These are phyloP conservation scores for Yamadazyma sp. DNA, from an alignment of 805 yeast genomes.

Conservation along the genomic window DNA sequence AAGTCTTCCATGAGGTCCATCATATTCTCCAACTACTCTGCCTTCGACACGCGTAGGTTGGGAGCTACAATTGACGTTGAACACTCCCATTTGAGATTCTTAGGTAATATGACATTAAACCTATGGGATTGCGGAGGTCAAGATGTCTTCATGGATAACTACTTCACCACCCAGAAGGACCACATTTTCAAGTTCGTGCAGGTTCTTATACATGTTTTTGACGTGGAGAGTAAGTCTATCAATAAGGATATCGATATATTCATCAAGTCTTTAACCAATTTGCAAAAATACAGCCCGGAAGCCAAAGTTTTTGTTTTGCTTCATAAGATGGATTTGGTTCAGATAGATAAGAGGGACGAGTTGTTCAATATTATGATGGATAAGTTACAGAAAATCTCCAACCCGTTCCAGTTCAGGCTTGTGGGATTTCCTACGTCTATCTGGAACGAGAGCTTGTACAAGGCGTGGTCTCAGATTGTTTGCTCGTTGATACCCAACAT, in stretches of 20 bases:
- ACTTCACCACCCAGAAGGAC: conserved; percentile 82
- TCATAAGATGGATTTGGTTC: conserved; percentile 96
- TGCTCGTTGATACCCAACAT: conserved; percentile 94
- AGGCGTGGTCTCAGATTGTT: conserved; percentile 96
- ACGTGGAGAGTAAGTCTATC: conserved; percentile 89
- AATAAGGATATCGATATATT: conserved; percentile 92
- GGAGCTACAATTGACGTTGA: conserved; percentile 99
- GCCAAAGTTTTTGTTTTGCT: conserved; percentile 89
- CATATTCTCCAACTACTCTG: conserved; percentile 92
- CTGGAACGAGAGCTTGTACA: conserved; percentile 95
- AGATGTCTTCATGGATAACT: conserved; percentile 94
- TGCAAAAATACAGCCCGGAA: conserved; percentile 81
- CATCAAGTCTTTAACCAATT: conserved; percentile 74
- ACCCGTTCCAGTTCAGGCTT: conserved; percentile 61
- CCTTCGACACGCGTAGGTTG: conserved; percentile 89
- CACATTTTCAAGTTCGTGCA: conserved; percentile 95
- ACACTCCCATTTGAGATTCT: conserved; percentile 87
- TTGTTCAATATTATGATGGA: conserved; percentile 82
- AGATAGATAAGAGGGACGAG: conserved; percentile 79
- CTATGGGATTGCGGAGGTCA: conserved; percentile 99
- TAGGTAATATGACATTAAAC: conserved; percentile 93
- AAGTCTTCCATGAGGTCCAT: conserved; percentile 97
- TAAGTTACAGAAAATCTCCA: conserved; percentile 71
- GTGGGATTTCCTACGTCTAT: conserved; percentile 93
- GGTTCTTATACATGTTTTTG: conserved; percentile 93